Base-by-base conservation (phyloP, 345 rosid genomes). In the Psidium friedrichsthalianum region DNA sequence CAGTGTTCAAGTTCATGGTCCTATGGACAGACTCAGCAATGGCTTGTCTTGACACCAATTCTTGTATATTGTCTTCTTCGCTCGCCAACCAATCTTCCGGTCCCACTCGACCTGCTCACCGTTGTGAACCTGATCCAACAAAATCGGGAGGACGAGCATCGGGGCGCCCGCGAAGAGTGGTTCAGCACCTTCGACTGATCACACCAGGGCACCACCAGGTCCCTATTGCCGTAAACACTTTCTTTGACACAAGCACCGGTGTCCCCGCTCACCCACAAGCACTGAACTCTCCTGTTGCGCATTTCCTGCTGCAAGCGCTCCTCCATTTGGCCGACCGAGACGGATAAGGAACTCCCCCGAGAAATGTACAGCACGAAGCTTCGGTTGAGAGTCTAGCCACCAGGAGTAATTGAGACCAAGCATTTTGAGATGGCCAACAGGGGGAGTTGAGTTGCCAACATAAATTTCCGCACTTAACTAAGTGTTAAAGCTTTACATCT, bases 151-250 rank as follows among this genome's bases (percentile, higher is more conserved):
- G 11, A 90, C 56, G 9, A 88, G 87, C 74, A 90, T 56, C 6
- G 90, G 86, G 22, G 86, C 83, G 8, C 91, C 91, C 0, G 83
- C 36, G 29, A 36, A 83, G 24, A 40, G 42, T 40, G 42, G 42
- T 49, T 69, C 82, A 87, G 29, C 83, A 88, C 90, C 82, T 56
- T 90, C 61, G 88, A 54, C 83, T 92, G 93, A 76, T 90, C 91
- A 42, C 92, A 90, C 95, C 92, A 92, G 7, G 93, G 87, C 47
- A 91, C 84, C 61, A 89, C 87, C 5, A 91, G 3, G 24, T 92
- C 90, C 82, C 1, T 32, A 10, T 82, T 85, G 25, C 87, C 85
- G 27, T 80, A 82, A 54, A 32, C 3, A 27, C 20, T 10, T 25
- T 86, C 86, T 55, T 83, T 59, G 53, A 83, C 8, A 69, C 51